Evolutionary conservation across 2,329 filamentous ascomycete genomes (phyloP).

Genomic region (Neofusicoccum parvum): DNA sequence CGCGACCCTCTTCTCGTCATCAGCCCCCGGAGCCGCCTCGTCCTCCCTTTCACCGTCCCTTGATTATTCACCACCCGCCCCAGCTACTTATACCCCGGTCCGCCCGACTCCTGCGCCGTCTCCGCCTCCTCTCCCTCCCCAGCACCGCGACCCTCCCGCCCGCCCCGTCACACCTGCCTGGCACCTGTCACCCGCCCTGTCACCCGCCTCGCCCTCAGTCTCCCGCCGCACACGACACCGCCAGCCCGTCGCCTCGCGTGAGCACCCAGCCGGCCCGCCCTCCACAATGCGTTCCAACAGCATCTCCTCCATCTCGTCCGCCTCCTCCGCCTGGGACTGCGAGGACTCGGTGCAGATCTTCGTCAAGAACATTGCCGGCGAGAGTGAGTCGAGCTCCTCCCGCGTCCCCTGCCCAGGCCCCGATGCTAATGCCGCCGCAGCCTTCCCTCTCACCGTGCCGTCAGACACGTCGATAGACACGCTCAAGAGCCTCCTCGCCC

Average conservation of each 20-base stretch:
- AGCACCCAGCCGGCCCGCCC: not conserved
- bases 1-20: slow-evolving; percentile 18
- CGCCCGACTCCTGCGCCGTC: not conserved
- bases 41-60: slow-evolving; percentile 18
- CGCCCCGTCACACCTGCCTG: not conserved
- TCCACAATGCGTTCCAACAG: slow-evolving; percentile 29
- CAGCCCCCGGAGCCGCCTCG: slow-evolving; percentile 13
- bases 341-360: slow-evolving; percentile 63
- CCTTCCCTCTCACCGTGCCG: slow-evolving; percentile 60
- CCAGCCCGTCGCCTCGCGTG: not conserved
- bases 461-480: slow-evolving; percentile 57
- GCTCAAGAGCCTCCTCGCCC: slow-evolving; percentile 58
- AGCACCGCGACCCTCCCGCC: not conserved
- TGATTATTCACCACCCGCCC: slow-evolving; percentile 17
- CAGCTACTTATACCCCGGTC: slow-evolving; percentile 16
- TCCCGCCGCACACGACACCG: not conserved
- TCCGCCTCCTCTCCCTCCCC: not conserved
- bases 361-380: slow-evolving; percentile 60
- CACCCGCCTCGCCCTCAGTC: not conserved
- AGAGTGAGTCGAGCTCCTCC: slow-evolving; percentile 50
- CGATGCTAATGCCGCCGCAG: slow-evolving; percentile 40
- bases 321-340: slow-evolving; percentile 44
- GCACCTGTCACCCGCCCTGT: not conserved
- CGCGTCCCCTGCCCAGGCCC: slow-evolving; percentile 27
- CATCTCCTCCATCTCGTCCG: slow-evolving; percentile 47